Base-by-base conservation (phyloP, 1,284 basidiomycete genomes). In the Sporisorium sorghi region DNA sequence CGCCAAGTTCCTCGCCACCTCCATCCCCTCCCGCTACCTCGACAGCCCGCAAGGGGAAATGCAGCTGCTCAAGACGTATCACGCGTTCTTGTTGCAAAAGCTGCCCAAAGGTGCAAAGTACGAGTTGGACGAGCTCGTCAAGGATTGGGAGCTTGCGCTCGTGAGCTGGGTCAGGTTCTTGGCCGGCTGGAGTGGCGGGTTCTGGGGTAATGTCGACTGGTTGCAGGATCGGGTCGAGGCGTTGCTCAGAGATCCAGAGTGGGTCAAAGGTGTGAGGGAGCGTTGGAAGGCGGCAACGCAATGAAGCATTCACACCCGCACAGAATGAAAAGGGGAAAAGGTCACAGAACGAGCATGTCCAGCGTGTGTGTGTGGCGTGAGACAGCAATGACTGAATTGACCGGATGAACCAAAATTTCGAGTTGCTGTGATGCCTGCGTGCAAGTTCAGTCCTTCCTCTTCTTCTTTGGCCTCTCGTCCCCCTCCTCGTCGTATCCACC, bases 391-490 rank as follows among this genome's bases (percentile, higher is more conserved):
- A 32, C 30, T 37, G 35, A 19, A 48, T 21, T 60, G 43, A 24
- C 35, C 48, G 15, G 33, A n/a, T n/a, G n/a, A n/a, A n/a, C n/a
- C n/a, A n/a, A n/a, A n/a, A n/a, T n/a, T 32, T 32, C 11, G 35
- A 37, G 10, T 17, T 17, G 35, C 9, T 15, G 35, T 39, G 19
- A 40, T 21, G 12, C 19, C 5, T 40, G 15, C 14, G n/a, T 33
- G 17, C 19, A 11, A 8, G 8, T 21, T 51, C 40, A 80, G 46
- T 76, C 66, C 37, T 66, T 77, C 43, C 55, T 66, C 77, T 80
- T 79, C 73, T 81, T 81, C 65, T 80, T 80, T 9, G 73, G 73
- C 47, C 68, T 60, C 26, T 68, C 64, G 14, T 64, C 68, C 2
- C 58, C 74, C 11, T 64, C 75, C 24, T 71, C 72, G 1, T 73